A percentile compares a stretch with the other conserved stretches of the same genome.
These are phyloP conservation scores for Tricharina praecox DNA, from an alignment of 495 filamentous ascomycete species.

Conservation along the genomic window DNA sequence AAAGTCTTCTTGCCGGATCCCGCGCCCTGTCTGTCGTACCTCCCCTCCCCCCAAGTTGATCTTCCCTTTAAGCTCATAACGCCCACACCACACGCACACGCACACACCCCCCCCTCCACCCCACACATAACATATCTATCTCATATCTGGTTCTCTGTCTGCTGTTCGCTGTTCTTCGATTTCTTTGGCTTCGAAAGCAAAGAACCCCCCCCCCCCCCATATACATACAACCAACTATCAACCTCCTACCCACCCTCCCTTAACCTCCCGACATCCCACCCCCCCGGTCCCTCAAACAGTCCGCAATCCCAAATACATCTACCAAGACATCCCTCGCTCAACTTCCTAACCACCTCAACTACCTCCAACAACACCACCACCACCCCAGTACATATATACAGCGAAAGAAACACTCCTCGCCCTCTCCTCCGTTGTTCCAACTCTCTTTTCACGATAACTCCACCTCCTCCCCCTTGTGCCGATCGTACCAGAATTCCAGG, in stretches of 20 bases:
- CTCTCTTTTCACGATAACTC: not conserved
- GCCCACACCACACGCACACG: not conserved
- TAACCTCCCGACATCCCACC: not conserved
- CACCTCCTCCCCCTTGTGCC: not conserved
- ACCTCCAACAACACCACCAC: too few relatives aligned
- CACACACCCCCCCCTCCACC: not conserved
- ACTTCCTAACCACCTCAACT: not conserved
- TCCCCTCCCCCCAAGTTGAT: not conserved
- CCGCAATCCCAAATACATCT: too few relatives aligned
- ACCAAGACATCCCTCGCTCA: slow-evolving; percentile 1
- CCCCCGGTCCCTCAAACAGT: too few relatives aligned
- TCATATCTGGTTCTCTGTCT: not conserved
- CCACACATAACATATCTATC: not conserved
- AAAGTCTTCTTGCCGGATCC: slow-evolving; percentile 5
- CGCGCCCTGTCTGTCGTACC: slow-evolving; percentile 7
- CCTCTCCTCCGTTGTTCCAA: not conserved
- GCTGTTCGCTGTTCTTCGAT: not conserved
- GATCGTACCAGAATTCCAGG: not conserved
- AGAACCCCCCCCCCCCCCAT: not conserved
- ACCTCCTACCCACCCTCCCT: not conserved
- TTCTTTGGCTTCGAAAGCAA: not conserved
- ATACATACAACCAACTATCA: not conserved
- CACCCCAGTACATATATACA: too few relatives aligned
- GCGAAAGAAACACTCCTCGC: too few relatives aligned
- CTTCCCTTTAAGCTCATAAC: slow-evolving; percentile 7